Evolutionary conservation across 331 rosid species (phyloP).

Genomic region (Malus hybrid): DNA sequence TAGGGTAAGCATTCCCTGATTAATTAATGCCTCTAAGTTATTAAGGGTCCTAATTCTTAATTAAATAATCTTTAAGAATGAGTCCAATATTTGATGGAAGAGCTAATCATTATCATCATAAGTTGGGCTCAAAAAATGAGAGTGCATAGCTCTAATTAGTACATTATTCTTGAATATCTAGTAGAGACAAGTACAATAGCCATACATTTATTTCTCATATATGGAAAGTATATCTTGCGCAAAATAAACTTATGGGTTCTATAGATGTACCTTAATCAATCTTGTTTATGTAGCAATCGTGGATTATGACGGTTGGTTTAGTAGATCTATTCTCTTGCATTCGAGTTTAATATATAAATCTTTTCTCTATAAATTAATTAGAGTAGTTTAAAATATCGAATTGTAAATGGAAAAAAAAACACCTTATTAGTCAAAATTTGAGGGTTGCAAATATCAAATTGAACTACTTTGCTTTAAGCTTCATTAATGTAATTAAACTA

Average conservation of each 20-base stretch:
- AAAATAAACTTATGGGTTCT: not conserved
- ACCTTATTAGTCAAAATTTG: not conserved
- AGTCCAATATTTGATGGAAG: slow-evolving; percentile 33
- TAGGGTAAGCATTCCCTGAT: slow-evolving; percentile 30
- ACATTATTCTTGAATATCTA: not conserved
- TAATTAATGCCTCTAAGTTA: slow-evolving; percentile 29
- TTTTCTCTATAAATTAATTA: too few species aligned
- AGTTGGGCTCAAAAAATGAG: slow-evolving; percentile 23
- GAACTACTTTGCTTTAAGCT: not conserved
- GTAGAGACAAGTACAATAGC: slow-evolving; percentile 12
- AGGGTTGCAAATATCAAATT: not conserved
- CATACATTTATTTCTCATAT: not conserved
- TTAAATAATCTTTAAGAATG: slow-evolving; percentile 23
- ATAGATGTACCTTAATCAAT: too few species aligned
- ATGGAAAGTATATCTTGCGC: not conserved
- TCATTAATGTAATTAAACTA: not conserved
- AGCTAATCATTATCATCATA: slow-evolving; percentile 38
- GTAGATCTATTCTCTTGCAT: too few species aligned
- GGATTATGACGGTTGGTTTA: too few species aligned
- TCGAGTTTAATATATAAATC: too few species aligned
- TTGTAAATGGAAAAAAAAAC: not conserved
- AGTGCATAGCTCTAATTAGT: not conserved
- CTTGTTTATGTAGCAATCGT: too few species aligned
- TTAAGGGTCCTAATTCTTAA: slow-evolving; percentile 19
- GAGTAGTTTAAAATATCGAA: not conserved